phyloP scores from a whole-genome alignment of 2,329 filamentous ascomycete species.

The Aspergillus latus region DNA sequence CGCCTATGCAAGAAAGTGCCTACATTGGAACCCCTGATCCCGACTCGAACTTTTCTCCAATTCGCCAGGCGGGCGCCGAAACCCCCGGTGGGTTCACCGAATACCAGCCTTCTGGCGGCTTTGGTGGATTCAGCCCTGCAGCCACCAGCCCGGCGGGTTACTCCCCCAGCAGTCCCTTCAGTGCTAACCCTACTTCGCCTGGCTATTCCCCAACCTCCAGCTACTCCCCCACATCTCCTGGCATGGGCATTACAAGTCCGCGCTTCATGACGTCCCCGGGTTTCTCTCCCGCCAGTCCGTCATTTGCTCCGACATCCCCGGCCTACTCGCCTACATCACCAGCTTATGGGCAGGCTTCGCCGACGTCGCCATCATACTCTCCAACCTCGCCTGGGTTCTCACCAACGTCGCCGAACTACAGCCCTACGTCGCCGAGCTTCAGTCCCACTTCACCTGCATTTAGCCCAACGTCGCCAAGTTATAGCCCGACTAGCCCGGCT shows the following conservation, averaged over 20 bases:
- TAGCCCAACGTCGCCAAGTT: constrained; percentile 60
- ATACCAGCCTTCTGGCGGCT: constrained; percentile 69
- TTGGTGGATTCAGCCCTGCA: constrained; percentile 64
- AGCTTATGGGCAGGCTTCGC: constrained; percentile 66
- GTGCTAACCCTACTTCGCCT: constrained; percentile 68
- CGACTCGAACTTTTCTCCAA: constrained; percentile 67
- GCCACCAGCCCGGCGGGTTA: constrained; percentile 64
- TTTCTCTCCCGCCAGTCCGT: constrained; percentile 56
- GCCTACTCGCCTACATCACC: constrained; percentile 77
- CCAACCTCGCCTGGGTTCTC: constrained; percentile 57
- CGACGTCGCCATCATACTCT: constrained; percentile 56
- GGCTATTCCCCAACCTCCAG: constrained; percentile 61
- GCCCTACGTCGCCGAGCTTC: constrained; percentile 59
- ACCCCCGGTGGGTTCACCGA: constrained; percentile 57
- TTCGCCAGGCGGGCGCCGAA: constrained; percentile 67
- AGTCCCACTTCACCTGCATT: constrained; percentile 53
- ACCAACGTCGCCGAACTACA: constrained; percentile 62
- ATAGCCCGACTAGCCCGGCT: constrained; percentile 56
- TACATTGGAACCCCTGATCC: constrained; percentile 64
- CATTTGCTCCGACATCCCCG: constrained; percentile 56
- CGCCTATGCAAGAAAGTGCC: constrained; percentile 61
- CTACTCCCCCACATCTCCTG: constrained; percentile 77
- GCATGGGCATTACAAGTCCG: constrained; percentile 57
- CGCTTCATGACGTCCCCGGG: constrained; percentile 55
- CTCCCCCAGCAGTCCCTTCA: constrained; percentile 74